Conservation (phyloP, 371 early-diverging fungal species). For the Mortierella sp. region DNA sequence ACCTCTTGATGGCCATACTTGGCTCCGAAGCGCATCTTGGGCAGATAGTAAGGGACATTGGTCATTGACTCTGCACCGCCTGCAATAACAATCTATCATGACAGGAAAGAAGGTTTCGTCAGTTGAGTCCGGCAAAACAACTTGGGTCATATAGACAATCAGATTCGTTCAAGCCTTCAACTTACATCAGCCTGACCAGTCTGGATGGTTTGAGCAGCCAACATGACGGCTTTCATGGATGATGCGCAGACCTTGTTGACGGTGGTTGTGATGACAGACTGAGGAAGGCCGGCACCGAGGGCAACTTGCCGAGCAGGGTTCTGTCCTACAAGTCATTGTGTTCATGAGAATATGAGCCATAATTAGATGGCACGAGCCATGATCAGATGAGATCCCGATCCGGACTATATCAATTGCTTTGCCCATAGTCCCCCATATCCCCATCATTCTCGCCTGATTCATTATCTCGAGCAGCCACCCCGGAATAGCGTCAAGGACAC, state of each 20-base stretch:
- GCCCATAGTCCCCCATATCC: no score
- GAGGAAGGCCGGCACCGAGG: slow-evolving; percentile 85
- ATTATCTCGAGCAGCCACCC: no score
- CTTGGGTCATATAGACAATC: neutral
- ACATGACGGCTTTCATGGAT: slow-evolving; percentile 92
- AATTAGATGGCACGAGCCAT: neutral
- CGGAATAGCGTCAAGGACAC: no score
- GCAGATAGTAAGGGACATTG: slow-evolving; percentile 93
- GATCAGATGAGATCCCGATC: no score
- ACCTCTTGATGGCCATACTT: slow-evolving; percentile 88
- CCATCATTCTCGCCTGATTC: no score
- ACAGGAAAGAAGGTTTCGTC: neutral
- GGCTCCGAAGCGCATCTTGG: slow-evolving; percentile 82
- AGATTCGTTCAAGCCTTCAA: neutral
- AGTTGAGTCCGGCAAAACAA: neutral
- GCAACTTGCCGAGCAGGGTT: slow-evolving; percentile 97
- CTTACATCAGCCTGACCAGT: slow-evolving; percentile 83
- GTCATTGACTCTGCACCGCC: slow-evolving; percentile 99
- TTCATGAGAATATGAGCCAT: neutral
- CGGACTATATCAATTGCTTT: no score
- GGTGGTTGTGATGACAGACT: slow-evolving; percentile 84
- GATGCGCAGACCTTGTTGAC: slow-evolving; percentile 99
- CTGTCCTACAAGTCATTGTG: slow-evolving; percentile 71
- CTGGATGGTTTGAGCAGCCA: slow-evolving; percentile 89
- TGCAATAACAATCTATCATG: slow-evolving; percentile 68